Evolutionary conservation across 2,329 filamentous ascomycete genomes (phyloP).

Genomic region (Fusarium odoratissimum): DNA sequence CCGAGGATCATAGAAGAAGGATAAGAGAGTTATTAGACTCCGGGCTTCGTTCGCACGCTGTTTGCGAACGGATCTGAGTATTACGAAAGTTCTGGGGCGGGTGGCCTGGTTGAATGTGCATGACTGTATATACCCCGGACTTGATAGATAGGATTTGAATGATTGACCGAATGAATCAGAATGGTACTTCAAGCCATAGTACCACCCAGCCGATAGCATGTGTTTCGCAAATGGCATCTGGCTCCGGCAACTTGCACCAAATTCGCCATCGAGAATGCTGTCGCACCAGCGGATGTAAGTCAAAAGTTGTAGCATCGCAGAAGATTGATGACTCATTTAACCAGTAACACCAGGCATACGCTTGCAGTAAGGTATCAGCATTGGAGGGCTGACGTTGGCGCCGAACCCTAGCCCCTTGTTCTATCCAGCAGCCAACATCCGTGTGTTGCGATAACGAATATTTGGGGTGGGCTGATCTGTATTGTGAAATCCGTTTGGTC

Average conservation of each 20-base stretch:
- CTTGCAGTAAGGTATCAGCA: neutral
- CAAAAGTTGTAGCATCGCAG: neutral
- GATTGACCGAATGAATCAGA: conserved; percentile 6
- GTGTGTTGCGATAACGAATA: conserved; percentile 12
- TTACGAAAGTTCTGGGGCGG: neutral
- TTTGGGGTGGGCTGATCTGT: conserved; percentile 14
- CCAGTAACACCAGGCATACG: conserved; percentile 1
- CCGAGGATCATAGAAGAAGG: conserved; percentile 29
- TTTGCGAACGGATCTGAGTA: neutral
- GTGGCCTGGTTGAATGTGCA: conserved; percentile 7
- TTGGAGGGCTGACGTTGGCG: conserved; percentile 11
- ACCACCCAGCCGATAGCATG: neutral
- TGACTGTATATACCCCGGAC: conserved; percentile 20
- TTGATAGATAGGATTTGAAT: conserved; percentile 20
- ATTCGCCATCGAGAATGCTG: neutral
- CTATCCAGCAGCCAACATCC: neutral
- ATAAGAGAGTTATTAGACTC: neutral
- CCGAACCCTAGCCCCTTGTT: conserved; percentile 5
- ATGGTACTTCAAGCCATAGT: neutral
- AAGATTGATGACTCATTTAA: conserved; percentile 1
- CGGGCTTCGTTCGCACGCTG: neutral
- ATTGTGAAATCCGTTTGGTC: conserved; percentile 3
- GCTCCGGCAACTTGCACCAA: neutral
- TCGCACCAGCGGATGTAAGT: neutral
- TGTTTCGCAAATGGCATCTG: neutral